phyloP scores from a whole-genome alignment of 495 filamentous ascomycete genomes.

The Halenospora varia region DNA sequence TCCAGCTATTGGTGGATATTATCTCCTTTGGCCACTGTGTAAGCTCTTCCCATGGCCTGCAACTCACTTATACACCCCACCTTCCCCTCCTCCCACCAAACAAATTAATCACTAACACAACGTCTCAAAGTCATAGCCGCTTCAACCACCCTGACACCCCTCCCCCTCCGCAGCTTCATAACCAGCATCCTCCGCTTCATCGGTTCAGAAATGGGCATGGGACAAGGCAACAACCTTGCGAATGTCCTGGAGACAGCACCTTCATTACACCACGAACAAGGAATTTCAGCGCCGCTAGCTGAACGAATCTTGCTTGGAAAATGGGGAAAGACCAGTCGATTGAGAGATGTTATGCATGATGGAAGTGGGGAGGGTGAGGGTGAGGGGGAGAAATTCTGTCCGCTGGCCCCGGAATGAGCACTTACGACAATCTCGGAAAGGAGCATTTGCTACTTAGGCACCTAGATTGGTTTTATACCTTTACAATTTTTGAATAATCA shows the following conservation, averaged over 20 bases:
- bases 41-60: neutral
- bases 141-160: neutral
- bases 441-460: too few species aligned
- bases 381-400: too few species aligned
- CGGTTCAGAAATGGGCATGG: neutral
- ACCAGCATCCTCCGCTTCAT: neutral
- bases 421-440: too few species aligned
- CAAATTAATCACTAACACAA: too few species aligned
- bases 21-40: constrained; percentile 41
- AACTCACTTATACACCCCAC: neutral
- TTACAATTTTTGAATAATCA: too few species aligned
- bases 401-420: too few species aligned
- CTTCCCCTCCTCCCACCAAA: neutral
- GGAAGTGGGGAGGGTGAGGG: too few species aligned
- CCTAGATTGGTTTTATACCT: too few species aligned
- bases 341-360: too few species aligned
- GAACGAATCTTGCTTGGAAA: too few species aligned
- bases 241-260: neutral
- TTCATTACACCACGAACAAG: neutral
- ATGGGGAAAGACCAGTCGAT: too few species aligned
- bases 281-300: neutral
- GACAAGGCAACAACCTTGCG: neutral
- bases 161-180: neutral
- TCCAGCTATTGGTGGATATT: constrained; percentile 35
- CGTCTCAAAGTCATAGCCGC: neutral